These are phyloP conservation scores for Pseudotsuga menziesii DNA, from an alignment of 75 land plant genomes.

Conservation along the genomic window DNA sequence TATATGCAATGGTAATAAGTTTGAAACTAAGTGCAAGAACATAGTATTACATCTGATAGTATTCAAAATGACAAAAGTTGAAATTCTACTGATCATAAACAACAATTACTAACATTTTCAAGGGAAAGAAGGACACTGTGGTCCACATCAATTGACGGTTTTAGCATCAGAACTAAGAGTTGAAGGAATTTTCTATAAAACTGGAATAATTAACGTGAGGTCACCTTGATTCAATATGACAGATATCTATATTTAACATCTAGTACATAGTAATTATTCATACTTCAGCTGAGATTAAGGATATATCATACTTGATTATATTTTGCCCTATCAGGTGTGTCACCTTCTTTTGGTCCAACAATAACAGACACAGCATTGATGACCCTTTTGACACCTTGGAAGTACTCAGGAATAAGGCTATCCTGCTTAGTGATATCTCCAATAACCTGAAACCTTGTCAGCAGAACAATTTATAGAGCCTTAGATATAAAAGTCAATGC, in stretches of 20 bases:
- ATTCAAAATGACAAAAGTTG: not conserved
- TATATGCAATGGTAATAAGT: not conserved
- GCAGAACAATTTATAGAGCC: not conserved
- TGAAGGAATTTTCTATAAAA: not conserved
- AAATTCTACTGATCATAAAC: not conserved
- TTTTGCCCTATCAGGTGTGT: slow-evolving; percentile 92
- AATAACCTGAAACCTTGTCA: slow-evolving; percentile 47
- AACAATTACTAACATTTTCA: not conserved
- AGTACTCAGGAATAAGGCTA: slow-evolving; percentile 69
- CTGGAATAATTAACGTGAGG: not conserved
- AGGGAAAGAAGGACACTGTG: not conserved
- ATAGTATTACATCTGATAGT: not conserved
- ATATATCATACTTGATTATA: slow-evolving; percentile 71
- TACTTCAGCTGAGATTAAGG: slow-evolving; percentile 2
- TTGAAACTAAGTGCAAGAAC: slow-evolving; percentile 1
- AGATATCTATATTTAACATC: not conserved
- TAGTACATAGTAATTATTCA: not conserved
- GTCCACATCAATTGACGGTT: not conserved
- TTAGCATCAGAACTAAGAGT: not conserved
- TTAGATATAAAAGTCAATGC: not conserved
- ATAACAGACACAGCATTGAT: slow-evolving; percentile 88
- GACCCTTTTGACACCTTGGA: slow-evolving; percentile 83
- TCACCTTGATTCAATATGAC: not conserved
- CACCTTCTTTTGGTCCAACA: slow-evolving; percentile 99
- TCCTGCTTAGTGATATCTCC: slow-evolving; percentile 86